Base-by-base conservation (phyloP, 1,284 basidiomycete genomes). In the Stygiomarasmius scandens region DNA sequence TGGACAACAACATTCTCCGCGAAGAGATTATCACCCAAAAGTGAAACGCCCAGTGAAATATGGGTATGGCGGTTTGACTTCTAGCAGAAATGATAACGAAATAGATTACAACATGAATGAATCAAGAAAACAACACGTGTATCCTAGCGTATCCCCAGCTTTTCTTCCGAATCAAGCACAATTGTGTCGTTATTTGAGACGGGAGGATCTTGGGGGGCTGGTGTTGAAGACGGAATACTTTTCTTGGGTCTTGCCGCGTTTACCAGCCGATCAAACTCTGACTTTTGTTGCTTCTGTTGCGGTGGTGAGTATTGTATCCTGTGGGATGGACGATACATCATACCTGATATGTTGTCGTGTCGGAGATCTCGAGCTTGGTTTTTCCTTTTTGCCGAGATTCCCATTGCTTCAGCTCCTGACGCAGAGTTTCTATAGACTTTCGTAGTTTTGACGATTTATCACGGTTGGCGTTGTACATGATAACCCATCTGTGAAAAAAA, bases 381-480 rank as follows among this genome's bases (percentile, higher is more conserved):
- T 60, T 65, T 20, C 66, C 67, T 64, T 74, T 78, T 41, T 69
- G 66, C 53, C 77, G 74, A 20, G 83, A 81, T 62, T 90, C 88
- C 83, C 84, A 86, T 62, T 72, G 73, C 61, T 74, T 79, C 61
- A 90, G 66, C 24, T 88, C 86, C 51, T 66, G 67, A 43, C 76
- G 72, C 10, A 90, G 75, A 45, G 82, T 79, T 1, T 68, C 61
- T 45, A 74, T 64, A n/a, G 74, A 74, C 66, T 79, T 82, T 25
- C 86, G 78, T 47, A 78, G 72, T 19, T 64, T 55, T 1, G 65
- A 56, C n/a, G 76, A 74, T 58, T 80, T 80, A 69, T 91, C 89
- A 9, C 89, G 73, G 66, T 90, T 91, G 20, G 87, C 82, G 60
- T 91, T 91, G 65, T 80, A 86, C 41, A 87, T 64, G 66, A 83